These are phyloP conservation scores for Clonostachys chloroleuca DNA, from an alignment of 2,329 filamentous ascomycete species.

Conservation along the genomic window DNA sequence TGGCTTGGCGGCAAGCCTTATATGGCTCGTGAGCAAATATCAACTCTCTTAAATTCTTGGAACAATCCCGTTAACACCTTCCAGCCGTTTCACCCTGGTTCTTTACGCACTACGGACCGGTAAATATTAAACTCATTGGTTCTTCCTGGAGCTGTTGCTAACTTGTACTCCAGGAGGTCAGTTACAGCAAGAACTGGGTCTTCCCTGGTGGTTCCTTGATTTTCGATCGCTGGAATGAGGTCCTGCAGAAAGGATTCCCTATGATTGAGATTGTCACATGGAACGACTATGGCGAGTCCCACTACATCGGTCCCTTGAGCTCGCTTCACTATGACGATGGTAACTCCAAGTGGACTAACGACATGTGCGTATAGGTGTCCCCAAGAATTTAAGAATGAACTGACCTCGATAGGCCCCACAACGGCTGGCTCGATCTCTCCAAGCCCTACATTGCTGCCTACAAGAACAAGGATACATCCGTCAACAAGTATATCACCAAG, in stretches of 20 bases:
- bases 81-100: slow-evolving; percentile 34
- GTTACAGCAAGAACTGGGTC: slow-evolving; percentile 49
- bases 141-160: too few relatives aligned
- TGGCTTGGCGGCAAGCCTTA: slow-evolving; percentile 37
- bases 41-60: too few relatives aligned
- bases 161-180: slow-evolving; percentile 17
- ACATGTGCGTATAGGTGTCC: not conserved
- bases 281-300: slow-evolving; percentile 49
- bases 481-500: slow-evolving; percentile 33
- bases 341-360: slow-evolving; percentile 43
- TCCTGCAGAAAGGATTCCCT: slow-evolving; percentile 31
- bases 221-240: slow-evolving; percentile 50
- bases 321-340: slow-evolving; percentile 34
- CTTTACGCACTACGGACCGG: slow-evolving; percentile 40
- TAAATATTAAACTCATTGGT: slow-evolving; percentile 4
- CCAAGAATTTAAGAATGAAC: too few relatives aligned
- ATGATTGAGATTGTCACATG: slow-evolving; percentile 42
- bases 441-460: slow-evolving; percentile 49
- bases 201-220: slow-evolving; percentile 56
- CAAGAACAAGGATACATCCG: slow-evolving; percentile 34
- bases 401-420: slow-evolving; percentile 25
- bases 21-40: slow-evolving; percentile 26
- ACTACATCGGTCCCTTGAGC: slow-evolving; percentile 45
- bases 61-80: too few relatives aligned
- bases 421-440: slow-evolving; percentile 48